phyloP scores from a whole-genome alignment of 1,139 yeast species.

The Zygoascus hellenicus region DNA sequence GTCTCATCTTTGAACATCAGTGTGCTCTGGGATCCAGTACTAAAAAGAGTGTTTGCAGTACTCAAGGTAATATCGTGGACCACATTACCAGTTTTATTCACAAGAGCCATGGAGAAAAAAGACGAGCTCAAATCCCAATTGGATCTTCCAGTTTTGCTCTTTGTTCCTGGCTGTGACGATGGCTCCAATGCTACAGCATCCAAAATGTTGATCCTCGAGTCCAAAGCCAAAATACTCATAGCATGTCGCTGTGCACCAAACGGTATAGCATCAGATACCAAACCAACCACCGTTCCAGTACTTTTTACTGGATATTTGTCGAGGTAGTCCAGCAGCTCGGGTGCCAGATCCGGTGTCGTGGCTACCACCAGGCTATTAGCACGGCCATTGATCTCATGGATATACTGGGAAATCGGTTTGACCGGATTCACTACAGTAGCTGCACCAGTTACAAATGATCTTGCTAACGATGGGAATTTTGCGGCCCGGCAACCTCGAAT shows the following conservation, averaged over 20 bases:
- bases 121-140: constrained; percentile 28
- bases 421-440: constrained; percentile 20
- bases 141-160: constrained; percentile 17
- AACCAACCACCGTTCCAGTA: constrained; percentile 21
- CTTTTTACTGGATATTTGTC: background rate
- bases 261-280: constrained; percentile 31
- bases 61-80: constrained; percentile 23
- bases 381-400: constrained; percentile 13
- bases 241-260: constrained; percentile 32
- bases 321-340: constrained; percentile 11
- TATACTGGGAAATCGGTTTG: constrained; percentile 16
- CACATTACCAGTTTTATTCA: background rate
- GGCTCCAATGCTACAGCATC: constrained; percentile 20
- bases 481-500: too few species aligned
- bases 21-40: constrained; percentile 27
- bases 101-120: constrained; percentile 19
- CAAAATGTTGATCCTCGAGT: constrained; percentile 16
- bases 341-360: constrained; percentile 27
- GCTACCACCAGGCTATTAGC: constrained; percentile 21
- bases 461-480: too few species aligned
- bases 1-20: constrained; percentile 16
- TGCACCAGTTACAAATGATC: constrained; percentile 5
- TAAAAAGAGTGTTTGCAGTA: constrained; percentile 33
- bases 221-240: constrained; percentile 25
- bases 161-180: background rate